phyloP scores from a whole-genome alignment of 768 basidiomycete species.

The Lactarius deliciosus region DNA sequence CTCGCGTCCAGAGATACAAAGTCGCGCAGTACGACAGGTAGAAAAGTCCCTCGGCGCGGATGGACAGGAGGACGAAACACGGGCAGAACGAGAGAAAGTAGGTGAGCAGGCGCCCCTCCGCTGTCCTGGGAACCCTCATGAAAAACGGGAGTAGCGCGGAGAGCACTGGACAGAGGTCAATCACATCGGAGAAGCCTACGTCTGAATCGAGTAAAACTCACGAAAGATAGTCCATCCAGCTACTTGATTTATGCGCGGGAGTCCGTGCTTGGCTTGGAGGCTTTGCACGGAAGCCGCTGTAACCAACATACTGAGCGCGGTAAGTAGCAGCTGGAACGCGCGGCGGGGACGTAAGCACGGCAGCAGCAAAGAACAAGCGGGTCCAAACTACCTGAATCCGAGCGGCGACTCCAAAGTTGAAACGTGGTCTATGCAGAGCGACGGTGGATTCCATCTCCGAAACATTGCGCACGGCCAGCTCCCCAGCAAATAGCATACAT shows the following conservation, averaged over 20 bases:
- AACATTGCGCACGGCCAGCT: slow-evolving; percentile 15
- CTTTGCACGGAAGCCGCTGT: slow-evolving; percentile 58
- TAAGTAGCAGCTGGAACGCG: slow-evolving; percentile 42
- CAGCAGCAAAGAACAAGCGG: not conserved
- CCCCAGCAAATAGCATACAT: slow-evolving; percentile 39
- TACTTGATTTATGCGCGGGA: slow-evolving; percentile 60
- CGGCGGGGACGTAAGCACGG: not conserved
- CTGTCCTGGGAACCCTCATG: slow-evolving; percentile 46
- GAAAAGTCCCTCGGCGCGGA: slow-evolving; percentile 80
- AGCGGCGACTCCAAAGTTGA: not conserved
- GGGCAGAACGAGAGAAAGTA: slow-evolving; percentile 73
- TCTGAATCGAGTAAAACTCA: slow-evolving; percentile 37
- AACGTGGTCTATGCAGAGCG: not conserved
- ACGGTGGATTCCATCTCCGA: slow-evolving; percentile 1
- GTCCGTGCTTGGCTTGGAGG: slow-evolving; percentile 63
- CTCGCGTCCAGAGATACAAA: slow-evolving; percentile 63
- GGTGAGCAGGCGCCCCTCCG: slow-evolving; percentile 52
- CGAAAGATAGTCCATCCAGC: slow-evolving; percentile 66
- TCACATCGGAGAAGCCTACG: not conserved
- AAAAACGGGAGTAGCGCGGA: slow-evolving; percentile 53
- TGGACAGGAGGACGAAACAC: slow-evolving; percentile 76
- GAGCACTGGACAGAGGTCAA: slow-evolving; percentile 38
- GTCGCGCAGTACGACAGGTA: slow-evolving; percentile 66
- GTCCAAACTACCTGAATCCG: slow-evolving; percentile 18
- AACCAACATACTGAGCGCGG: slow-evolving; percentile 49